Conservation (phyloP, 495 filamentous ascomycete genomes). For the Tuber calosporum region DNA sequence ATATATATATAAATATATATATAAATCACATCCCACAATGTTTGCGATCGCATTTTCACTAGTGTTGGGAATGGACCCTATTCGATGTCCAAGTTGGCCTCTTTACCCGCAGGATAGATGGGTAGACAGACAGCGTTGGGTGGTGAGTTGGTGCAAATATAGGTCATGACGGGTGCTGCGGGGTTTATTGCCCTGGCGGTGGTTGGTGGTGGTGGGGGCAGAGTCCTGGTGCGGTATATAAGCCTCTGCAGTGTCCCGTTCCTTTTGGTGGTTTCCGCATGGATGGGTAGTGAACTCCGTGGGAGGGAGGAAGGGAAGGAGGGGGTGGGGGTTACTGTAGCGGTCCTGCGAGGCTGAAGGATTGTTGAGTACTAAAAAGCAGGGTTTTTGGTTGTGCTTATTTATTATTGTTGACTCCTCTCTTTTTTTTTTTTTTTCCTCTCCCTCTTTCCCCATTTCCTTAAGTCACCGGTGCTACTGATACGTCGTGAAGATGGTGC, state of each 20-base stretch:
- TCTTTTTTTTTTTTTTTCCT: background rate
- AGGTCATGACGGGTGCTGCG: background rate
- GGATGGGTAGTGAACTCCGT: background rate
- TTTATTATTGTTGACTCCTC: background rate
- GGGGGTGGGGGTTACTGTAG: background rate
- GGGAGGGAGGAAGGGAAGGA: background rate
- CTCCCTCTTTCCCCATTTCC: background rate
- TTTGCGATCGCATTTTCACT: background rate
- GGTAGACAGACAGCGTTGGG: background rate
- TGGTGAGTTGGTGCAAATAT: background rate
- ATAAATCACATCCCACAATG: background rate
- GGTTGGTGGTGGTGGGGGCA: background rate
- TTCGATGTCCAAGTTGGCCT: background rate
- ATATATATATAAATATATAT: background rate
- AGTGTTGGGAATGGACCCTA: background rate
- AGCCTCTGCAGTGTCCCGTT: background rate
- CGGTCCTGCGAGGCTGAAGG: background rate
- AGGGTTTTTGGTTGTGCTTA: background rate
- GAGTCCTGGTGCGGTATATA: constrained; percentile 3
- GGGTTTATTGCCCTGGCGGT: background rate
- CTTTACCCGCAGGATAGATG: background rate
- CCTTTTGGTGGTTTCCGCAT: background rate
- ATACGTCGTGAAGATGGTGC: background rate
- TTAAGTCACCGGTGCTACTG: background rate
- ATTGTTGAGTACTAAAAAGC: background rate